These are phyloP conservation scores for Bonia amplexicaulis DNA, from an alignment of 176 grass and related monocot genomes.

Conservation along the genomic window DNA sequence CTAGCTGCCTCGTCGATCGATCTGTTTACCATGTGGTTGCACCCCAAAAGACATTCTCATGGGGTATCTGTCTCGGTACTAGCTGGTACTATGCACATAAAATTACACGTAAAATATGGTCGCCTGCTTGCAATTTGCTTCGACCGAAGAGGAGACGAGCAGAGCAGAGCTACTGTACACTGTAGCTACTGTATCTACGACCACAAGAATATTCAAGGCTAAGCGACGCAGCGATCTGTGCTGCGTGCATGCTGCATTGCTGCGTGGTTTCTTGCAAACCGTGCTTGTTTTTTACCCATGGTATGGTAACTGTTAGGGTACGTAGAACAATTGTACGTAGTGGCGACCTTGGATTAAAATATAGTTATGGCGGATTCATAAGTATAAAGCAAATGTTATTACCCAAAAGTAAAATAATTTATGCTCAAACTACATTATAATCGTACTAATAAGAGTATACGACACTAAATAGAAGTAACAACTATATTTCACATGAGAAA, in stretches of 20 bases:
- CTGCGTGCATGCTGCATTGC: neutral
- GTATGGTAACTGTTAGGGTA: neutral
- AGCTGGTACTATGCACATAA: neutral
- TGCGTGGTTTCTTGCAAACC: neutral
- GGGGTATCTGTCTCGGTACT: conserved; percentile 21
- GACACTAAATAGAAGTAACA: too few relatives aligned
- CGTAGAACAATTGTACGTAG: neutral
- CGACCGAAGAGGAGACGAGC: neutral
- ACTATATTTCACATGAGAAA: too few relatives aligned
- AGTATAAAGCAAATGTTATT: too few relatives aligned
- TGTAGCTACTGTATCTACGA: neutral
- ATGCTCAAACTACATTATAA: too few relatives aligned
- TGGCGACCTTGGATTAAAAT: too few relatives aligned
- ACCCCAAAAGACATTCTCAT: conserved; percentile 35
- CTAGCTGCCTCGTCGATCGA: neutral
- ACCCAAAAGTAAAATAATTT: too few relatives aligned
- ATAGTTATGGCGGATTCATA: too few relatives aligned
- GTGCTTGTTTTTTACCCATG: neutral
- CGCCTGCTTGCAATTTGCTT: neutral
- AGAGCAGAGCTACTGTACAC: neutral
- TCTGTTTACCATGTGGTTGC: conserved; percentile 11
- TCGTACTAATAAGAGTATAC: too few relatives aligned
- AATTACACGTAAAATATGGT: neutral
- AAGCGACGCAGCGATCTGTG: neutral
- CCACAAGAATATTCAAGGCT: conserved; percentile 17